These are phyloP conservation scores for Huntiella moniliformis DNA, from an alignment of 2,329 filamentous ascomycete species.

Conservation along the genomic window DNA sequence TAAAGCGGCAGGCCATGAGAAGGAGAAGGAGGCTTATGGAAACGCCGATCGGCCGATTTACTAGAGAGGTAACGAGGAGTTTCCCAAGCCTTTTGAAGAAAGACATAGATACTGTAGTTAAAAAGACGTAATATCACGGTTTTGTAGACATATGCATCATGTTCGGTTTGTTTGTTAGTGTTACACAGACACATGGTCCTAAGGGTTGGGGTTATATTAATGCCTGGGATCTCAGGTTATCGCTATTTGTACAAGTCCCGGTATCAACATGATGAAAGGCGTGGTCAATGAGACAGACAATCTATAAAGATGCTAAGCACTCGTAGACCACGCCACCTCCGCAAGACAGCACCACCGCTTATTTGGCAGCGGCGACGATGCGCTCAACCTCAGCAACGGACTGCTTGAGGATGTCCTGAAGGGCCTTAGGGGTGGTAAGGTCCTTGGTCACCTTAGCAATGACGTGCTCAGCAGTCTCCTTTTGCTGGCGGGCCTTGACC, in stretches of 20 bases:
- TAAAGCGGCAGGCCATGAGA: constrained; percentile 27
- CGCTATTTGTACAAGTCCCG: no score
- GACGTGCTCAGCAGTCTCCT: constrained; percentile 77
- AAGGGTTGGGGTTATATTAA: no score
- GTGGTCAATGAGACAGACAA: no score
- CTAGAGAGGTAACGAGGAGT: constrained; percentile 14
- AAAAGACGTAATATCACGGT: background rate
- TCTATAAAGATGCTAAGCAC: no score
- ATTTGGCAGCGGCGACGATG: constrained; percentile 23
- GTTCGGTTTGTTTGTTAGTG: background rate
- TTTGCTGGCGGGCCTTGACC: constrained; percentile 97
- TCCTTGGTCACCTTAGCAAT: constrained; percentile 98
- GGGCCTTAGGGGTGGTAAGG: constrained; percentile 89
- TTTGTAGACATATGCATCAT: background rate
- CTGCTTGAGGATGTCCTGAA: constrained; percentile 96
- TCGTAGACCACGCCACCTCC: no score
- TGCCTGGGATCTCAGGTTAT: no score
- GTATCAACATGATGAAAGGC: no score
- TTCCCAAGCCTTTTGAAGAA: constrained; percentile 4
- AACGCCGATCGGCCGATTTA: constrained; percentile 24
- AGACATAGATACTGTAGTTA: background rate
- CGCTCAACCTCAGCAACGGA: constrained; percentile 92
- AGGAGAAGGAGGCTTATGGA: constrained; percentile 22
- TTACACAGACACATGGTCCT: no score
- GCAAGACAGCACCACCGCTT: no score